Evolutionary conservation across 1,139 yeast species (phyloP).

Genomic region (Yamadazyma epiphylla): DNA sequence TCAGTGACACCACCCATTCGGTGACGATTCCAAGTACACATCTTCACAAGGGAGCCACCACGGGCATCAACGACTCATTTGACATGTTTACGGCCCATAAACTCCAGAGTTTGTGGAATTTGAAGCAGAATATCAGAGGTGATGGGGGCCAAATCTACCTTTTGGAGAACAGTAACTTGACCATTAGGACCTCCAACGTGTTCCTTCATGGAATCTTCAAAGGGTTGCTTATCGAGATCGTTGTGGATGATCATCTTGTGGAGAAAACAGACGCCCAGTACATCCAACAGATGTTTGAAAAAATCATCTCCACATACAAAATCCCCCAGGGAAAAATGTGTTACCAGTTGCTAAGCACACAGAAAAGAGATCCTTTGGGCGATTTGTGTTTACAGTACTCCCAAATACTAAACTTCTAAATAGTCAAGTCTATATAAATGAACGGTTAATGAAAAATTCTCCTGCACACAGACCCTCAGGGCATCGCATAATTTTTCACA

Average conservation of each 20-base stretch:
- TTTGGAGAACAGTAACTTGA: slow-evolving; percentile 43
- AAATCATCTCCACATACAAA: slow-evolving; percentile 31
- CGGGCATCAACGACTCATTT: slow-evolving; percentile 47
- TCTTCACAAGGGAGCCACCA: slow-evolving; percentile 42
- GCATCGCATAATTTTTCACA: too few relatives aligned
- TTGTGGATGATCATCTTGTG: slow-evolving; percentile 19
- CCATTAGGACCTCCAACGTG: slow-evolving; percentile 63
- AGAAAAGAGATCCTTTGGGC: slow-evolving; percentile 30
- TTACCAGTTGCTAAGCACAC: slow-evolving; percentile 26
- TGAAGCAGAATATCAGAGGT: slow-evolving; percentile 70
- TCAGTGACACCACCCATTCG: slow-evolving; percentile 18
- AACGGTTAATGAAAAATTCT: too few relatives aligned
- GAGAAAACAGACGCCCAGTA: slow-evolving; percentile 12
- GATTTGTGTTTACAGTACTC: slow-evolving; percentile 48
- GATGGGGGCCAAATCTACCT: slow-evolving; percentile 70
- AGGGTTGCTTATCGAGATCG: slow-evolving; percentile 64
- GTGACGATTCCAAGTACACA: slow-evolving; percentile 35
- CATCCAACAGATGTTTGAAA: slow-evolving; percentile 20
- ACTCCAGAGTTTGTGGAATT: slow-evolving; percentile 68
- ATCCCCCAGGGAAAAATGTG: slow-evolving; percentile 42
- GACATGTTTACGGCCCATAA: slow-evolving; percentile 50
- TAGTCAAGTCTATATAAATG: too few relatives aligned
- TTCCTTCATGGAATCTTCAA: slow-evolving; percentile 72
- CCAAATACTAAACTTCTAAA: slow-evolving; percentile 38
- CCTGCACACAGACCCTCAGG: too few relatives aligned